Conservation (phyloP, 257 asterid genomes). For the Scutellaria barbata region DNA sequence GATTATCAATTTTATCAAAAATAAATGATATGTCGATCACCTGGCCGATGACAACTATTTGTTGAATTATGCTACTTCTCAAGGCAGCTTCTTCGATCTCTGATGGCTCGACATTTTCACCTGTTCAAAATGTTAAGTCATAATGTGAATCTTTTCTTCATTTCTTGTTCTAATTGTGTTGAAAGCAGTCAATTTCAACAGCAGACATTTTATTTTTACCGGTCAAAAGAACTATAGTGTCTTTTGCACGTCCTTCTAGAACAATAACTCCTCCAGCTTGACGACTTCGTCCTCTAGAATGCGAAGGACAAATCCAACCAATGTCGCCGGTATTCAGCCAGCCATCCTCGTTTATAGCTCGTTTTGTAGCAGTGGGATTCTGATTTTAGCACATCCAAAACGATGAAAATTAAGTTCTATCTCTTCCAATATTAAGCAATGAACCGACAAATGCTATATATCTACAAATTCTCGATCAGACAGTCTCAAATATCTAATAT, state of each 20-base stretch:
- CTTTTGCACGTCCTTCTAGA: conserved; percentile 97
- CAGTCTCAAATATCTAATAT: background rate
- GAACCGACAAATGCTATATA: conserved; percentile 2
- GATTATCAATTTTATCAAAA: background rate
- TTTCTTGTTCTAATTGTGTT: background rate
- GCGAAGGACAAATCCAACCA: conserved; percentile 88
- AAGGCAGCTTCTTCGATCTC: conserved; percentile 91
- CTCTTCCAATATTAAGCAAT: background rate
- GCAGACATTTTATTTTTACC: conserved; percentile 46
- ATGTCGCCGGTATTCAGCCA: conserved; percentile 94
- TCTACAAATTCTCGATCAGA: background rate
- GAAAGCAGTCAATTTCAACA: conserved; percentile 18
- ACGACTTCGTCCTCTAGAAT: conserved; percentile 81
- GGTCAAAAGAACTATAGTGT: conserved; percentile 91
- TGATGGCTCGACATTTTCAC: conserved; percentile 95
- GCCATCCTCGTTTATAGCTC: conserved; percentile 76
- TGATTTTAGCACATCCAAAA: conserved; percentile 37
- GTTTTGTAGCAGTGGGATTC: conserved; percentile 73
- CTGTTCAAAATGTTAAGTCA: conserved; percentile 40
- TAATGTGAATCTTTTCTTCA: too few species aligned
- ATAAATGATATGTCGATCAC: conserved; percentile 40
- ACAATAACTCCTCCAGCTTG: conserved; percentile 77
- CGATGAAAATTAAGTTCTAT: background rate
- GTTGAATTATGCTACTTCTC: conserved; percentile 83
- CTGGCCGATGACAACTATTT: conserved; percentile 91